Conservation (phyloP, 192 early-diverging fungal genomes). For the Thoreauomyces humboldtii region DNA sequence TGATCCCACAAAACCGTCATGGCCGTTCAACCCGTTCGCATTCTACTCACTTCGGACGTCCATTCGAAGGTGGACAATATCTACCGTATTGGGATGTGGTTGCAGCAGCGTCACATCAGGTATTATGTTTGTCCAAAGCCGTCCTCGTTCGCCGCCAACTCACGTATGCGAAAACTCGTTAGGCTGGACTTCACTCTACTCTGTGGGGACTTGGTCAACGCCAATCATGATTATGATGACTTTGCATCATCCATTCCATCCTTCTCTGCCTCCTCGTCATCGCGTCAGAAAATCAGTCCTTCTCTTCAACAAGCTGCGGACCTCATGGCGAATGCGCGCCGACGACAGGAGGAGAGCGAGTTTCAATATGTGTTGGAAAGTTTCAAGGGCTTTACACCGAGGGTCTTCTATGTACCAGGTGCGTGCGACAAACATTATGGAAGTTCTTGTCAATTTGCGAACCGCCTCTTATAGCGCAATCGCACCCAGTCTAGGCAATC, state of each 20-base stretch:
- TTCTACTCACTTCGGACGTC: conserved; percentile 21
- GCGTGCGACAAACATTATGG: neutral
- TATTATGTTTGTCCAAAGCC: no score
- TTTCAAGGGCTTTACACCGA: neutral
- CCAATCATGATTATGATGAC: conserved; percentile 16
- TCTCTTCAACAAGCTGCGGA: conserved; percentile 10
- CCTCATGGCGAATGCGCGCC: conserved; percentile 2
- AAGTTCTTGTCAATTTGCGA: no score
- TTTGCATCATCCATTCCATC: conserved; percentile 4
- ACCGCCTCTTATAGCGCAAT: no score
- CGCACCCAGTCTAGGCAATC: conserved; percentile 24
- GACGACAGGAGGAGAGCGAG: conserved; percentile 21
- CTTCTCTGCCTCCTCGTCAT: neutral
- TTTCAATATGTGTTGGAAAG: conserved; percentile 12
- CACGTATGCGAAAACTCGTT: no score
- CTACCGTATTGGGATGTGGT: conserved; percentile 19
- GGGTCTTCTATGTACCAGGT: conserved; percentile 27
- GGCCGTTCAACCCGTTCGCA: no score
- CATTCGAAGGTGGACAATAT: conserved; percentile 30
- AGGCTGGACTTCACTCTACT: conserved; percentile 24
- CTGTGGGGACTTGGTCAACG: conserved; percentile 27
- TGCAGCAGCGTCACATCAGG: conserved; percentile 15
- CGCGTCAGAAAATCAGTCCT: neutral
- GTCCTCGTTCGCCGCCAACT: no score
- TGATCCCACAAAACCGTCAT: no score